Base-by-base conservation (phyloP, 2,329 filamentous ascomycete species). In the Alternaria triticimaculans region DNA sequence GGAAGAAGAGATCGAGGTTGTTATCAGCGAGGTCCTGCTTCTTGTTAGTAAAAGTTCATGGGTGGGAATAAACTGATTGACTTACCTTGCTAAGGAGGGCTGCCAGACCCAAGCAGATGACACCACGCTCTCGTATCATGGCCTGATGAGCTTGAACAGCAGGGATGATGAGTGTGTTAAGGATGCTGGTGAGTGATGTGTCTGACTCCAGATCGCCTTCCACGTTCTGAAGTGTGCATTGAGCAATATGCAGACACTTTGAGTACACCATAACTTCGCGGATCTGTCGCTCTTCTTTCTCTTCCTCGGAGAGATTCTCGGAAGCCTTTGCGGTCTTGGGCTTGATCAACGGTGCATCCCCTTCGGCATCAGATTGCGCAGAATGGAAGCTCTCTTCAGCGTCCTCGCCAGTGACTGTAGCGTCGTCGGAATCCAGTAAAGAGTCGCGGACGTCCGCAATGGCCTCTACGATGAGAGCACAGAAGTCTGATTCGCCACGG, bases 361-460 rank as follows among this genome's bases (percentile, higher is more conserved):
- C 87, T 75, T 91, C 93, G 58, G 97, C 85, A 73, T 97, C 93
- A 8, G 94, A 97, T 54, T 87, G 90, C 1, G 96, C 96, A 21
- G 95, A 97, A 75, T 97, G 94, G 81, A 99, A 99, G 80, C 93
- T 97, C 65, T 94, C 92, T 60, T 93, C 82, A 7, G 65, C 69
- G 21, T 76, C 81, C 28, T 76, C 77, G 2, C 71, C 77, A 30
- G 77, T 76, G n/a, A 88, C 88, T 26, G 87, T 85, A 18, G 85
- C 84, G 21, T 93, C 91, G 46, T 80, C 80, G 12, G 93, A 90
- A 50, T 80, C 80, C 69, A 91, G 88, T 68, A 99, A 96, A 3
- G 92, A 95, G 77, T 99, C 96, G 78, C 98, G 95, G 12, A 99
- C 94, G 81, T 99, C 96, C 4, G 94, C 94, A 62, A 99, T 93